Base-by-base conservation (phyloP, 2,329 filamentous ascomycete species). In the Nemania bipapillata region DNA sequence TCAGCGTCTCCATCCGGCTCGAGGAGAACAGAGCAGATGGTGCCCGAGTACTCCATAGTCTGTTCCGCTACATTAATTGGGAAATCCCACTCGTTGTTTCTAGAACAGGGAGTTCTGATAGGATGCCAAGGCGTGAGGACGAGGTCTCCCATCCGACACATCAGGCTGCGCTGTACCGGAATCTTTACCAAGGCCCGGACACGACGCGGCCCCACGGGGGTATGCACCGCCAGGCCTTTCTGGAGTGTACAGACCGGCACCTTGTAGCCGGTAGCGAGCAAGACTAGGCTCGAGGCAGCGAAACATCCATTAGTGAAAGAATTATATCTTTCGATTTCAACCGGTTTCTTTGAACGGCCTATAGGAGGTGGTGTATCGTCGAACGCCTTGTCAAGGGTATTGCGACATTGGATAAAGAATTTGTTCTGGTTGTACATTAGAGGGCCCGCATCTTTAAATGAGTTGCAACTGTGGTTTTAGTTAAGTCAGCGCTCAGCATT, bases 51-150 rank as follows among this genome's bases (percentile, higher is more conserved):
- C 2, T 77, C 72, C 0, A 82, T 77, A 6, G 70, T 69, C 1
- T 73, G 59, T 0, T 76, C 71, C 0, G 80, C 76, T 1, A 83
- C 72, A 0, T 82, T 69, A 0, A 75, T 80, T 0, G 86, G 86
- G 70, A 87, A 88, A 0, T 66, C 71, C 86, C 86, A 89, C 2
- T 61, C 71, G 50, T 77, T 75, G 17, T 74, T 4, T 12, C 40
- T 42, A 22, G 58, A 35, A 24, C 26, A 1, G 22, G 81, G 77
- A 1, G 74, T 55, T 0, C 79, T 81, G 2, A 90, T 77, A 0
- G 88, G 88, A 74, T 90, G 89, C 86, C 86, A 90, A 0, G 85
- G 84, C 26, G 88, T 90, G 30, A 89, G 83, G 6, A 85, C 74
- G 7, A 89, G 78, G 2, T 74, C 69, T 1, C 81, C 82, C 0